Conservation (phyloP, 345 rosid species). For the Linum usitatissimum region DNA sequence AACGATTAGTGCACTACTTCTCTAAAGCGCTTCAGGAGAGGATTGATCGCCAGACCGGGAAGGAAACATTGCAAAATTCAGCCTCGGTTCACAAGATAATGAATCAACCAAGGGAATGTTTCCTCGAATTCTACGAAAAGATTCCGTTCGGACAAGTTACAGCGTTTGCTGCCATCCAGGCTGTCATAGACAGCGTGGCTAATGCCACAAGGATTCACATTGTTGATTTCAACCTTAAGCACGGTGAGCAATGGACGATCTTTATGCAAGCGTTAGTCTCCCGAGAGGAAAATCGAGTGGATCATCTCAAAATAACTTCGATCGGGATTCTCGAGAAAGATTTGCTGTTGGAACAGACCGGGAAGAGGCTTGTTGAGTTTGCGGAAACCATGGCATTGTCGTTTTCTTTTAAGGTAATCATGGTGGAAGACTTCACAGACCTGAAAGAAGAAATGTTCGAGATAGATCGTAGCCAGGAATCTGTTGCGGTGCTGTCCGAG, state of each 20-base stretch:
- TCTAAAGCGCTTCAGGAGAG: slow-evolving; percentile 31
- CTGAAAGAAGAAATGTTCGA: slow-evolving; percentile 30
- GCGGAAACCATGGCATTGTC: slow-evolving; percentile 31
- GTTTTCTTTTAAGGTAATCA: slow-evolving; percentile 24
- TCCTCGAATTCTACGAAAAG: slow-evolving; percentile 18
- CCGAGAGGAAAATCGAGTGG: slow-evolving; percentile 16
- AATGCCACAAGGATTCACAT: slow-evolving; percentile 35
- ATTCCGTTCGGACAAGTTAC: slow-evolving; percentile 27
- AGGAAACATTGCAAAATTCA: slow-evolving; percentile 2
- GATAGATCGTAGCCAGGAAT: slow-evolving; percentile 20
- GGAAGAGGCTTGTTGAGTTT: slow-evolving; percentile 27
- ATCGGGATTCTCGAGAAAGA: slow-evolving; percentile 18
- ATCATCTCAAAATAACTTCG: slow-evolving; percentile 41
- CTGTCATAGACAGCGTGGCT: slow-evolving; percentile 31
- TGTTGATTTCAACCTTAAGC: slow-evolving; percentile 25
- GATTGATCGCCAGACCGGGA: slow-evolving; percentile 34
- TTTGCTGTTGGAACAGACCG: slow-evolving; percentile 24
- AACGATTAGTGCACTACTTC: slow-evolving; percentile 34
- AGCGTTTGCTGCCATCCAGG: slow-evolving; percentile 35
- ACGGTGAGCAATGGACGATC: slow-evolving; percentile 33
- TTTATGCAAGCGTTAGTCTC: slow-evolving; percentile 44
- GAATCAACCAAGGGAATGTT: slow-evolving; percentile 3
- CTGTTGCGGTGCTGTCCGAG: slow-evolving; percentile 21
- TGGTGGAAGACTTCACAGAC: slow-evolving; percentile 29
- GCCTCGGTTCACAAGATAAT: slow-evolving; percentile 8